Evolutionary conservation across 2,329 filamentous ascomycete species (phyloP).

Genomic region (Anisogramma anomala): DNA sequence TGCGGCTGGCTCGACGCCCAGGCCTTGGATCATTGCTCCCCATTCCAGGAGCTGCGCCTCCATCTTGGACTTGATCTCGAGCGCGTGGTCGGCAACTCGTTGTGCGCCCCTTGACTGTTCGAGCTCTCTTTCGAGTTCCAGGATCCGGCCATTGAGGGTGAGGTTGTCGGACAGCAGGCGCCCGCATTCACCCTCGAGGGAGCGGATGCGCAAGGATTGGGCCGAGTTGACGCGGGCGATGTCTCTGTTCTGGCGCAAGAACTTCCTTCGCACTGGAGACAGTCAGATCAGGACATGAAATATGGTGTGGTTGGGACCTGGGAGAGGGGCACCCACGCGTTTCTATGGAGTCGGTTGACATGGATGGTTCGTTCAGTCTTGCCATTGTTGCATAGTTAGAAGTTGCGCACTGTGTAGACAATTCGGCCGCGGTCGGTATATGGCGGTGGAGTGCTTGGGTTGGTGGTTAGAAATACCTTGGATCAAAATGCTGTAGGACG

Average conservation of each 20-base stretch:
- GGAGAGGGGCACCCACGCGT: conserved; percentile 43
- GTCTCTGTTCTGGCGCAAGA: conserved; percentile 73
- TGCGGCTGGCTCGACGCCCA: conserved; percentile 49
- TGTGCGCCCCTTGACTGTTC: conserved; percentile 50
- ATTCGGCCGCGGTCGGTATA: neutral
- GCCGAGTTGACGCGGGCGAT: conserved; percentile 69
- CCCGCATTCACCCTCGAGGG: conserved; percentile 63
- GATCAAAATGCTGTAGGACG: conserved; percentile 1
- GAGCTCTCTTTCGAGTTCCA: conserved; percentile 57
- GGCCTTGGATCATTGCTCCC: conserved; percentile 50
- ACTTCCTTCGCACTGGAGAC: conserved; percentile 60
- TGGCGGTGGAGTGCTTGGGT: neutral
- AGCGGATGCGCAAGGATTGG: conserved; percentile 65
- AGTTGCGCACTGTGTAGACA: conserved; percentile 3
- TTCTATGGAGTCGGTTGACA: conserved; percentile 59
- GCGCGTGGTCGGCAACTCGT: conserved; percentile 52
- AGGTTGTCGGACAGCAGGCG: conserved; percentile 71
- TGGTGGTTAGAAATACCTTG: conserved; percentile 6
- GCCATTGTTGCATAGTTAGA: conserved; percentile 49
- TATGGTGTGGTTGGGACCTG: conserved; percentile 7
- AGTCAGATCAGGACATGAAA: conserved; percentile 6
- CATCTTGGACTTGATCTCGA: conserved; percentile 58
- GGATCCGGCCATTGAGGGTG: conserved; percentile 55
- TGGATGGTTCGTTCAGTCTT: conserved; percentile 64
- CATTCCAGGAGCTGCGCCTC: conserved; percentile 64